A percentile compares a stretch with the other conserved stretches of the same genome.
Conservation (phyloP, 352 stramenopile species). For the Phytophthora aleatoria region DNA sequence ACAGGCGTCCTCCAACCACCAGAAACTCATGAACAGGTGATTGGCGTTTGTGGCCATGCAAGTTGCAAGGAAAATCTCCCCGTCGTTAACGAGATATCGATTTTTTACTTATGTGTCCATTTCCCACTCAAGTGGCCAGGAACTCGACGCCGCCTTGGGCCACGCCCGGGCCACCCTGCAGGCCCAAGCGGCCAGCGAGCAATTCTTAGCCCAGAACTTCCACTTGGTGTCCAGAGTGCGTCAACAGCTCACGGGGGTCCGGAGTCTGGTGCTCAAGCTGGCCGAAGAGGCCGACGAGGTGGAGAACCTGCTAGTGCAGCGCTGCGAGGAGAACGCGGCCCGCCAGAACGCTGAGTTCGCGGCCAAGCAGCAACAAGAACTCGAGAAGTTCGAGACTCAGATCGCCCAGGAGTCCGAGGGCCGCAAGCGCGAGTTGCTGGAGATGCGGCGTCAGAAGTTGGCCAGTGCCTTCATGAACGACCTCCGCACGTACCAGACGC, state of each 20-base stretch:
- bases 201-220: constrained; percentile 71
- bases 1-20: constrained; percentile 41
- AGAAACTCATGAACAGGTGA: constrained; percentile 55
- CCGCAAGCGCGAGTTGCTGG: constrained; percentile 57
- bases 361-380: constrained; percentile 65
- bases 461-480: constrained; percentile 76
- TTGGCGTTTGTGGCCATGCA: background rate
- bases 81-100: constrained; percentile 23
- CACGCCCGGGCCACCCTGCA: constrained; percentile 52
- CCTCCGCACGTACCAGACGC: constrained; percentile 79
- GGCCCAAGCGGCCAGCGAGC: constrained; percentile 68
- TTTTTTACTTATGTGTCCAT: constrained; percentile 11
- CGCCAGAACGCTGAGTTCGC: constrained; percentile 78
- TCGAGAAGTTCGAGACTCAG: constrained; percentile 69
- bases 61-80: constrained; percentile 2
- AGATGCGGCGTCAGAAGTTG: constrained; percentile 58
- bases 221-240: constrained; percentile 58
- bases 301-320: constrained; percentile 68
- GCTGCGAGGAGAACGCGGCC: constrained; percentile 76
- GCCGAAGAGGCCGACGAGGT: constrained; percentile 68
- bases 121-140: constrained; percentile 48
- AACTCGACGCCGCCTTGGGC: constrained; percentile 47
- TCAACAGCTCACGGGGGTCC: constrained; percentile 55
- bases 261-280: constrained; percentile 57
- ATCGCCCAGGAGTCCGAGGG: constrained; percentile 74